Percentiles rank a stretch among this genome's conserved stretches.
Conservation (phyloP, 805 yeast genomes). For the Hanseniaspora meyeri region DNA sequence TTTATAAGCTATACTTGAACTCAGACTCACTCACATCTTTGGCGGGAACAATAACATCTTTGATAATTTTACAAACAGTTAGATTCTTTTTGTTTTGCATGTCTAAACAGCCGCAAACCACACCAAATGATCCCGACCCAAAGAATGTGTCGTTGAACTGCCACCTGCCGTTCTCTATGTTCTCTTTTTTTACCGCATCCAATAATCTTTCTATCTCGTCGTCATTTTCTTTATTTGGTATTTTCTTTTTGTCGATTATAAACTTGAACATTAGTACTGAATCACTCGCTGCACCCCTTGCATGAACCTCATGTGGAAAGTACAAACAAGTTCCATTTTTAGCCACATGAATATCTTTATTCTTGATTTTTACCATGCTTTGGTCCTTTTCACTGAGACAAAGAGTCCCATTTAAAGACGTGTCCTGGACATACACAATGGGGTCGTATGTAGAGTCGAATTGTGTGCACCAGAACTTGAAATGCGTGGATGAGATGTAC, state of each 20-base stretch:
- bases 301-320: constrained; percentile 24
- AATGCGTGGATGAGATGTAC: constrained; percentile 37
- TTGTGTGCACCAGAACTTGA: constrained; percentile 36
- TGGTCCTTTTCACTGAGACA: constrained; percentile 28
- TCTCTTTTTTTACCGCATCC: background rate
- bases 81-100: background rate
- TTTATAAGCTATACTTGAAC: constrained; percentile 15
- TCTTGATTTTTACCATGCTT: constrained; percentile 4
- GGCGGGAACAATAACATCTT: background rate
- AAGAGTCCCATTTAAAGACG: constrained; percentile 40
- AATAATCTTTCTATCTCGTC: background rate
- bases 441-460: constrained; percentile 40
- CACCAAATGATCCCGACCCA: constrained; percentile 35
- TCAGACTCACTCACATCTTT: constrained; percentile 13
- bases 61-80: constrained; percentile 6
- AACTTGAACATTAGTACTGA: background rate
- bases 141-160: background rate
- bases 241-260: background rate
- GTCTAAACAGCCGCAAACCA: constrained; percentile 25
- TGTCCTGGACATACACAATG: constrained; percentile 38
- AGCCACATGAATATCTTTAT: constrained; percentile 33
- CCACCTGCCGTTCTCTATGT: background rate
- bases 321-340: constrained; percentile 24
- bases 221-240: background rate
- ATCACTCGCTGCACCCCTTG: background rate